A percentile compares a stretch with the other conserved stretches of the same genome.
Evolutionary conservation across 23 red algal genomes (phyloP).

Genomic region (Agarophyton chilense): DNA sequence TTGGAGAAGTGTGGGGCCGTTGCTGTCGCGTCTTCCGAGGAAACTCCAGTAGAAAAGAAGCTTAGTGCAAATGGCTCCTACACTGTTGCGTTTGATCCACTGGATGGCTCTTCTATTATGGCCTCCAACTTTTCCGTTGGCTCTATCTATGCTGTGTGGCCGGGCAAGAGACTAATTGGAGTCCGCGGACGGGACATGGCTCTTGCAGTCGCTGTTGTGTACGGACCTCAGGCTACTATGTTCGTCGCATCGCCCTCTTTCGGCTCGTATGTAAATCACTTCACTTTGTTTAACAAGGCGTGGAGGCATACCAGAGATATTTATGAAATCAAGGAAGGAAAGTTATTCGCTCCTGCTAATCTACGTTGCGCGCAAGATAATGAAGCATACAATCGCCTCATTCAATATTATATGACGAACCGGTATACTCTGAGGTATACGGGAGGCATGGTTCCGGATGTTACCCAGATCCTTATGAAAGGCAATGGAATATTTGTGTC

Average conservation of each 20-base stretch:
- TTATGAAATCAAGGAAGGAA: slow-evolving; percentile 37
- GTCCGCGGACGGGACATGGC: slow-evolving; percentile 63
- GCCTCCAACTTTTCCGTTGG: slow-evolving; percentile 92
- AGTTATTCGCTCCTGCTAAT: slow-evolving; percentile 93
- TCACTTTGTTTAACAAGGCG: background rate
- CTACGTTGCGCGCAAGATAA: slow-evolving; percentile 64
- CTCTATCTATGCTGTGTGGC: slow-evolving; percentile 89
- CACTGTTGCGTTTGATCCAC: slow-evolving; percentile 89
- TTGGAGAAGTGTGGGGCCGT: slow-evolving; percentile 40
- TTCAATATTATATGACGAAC: slow-evolving; percentile 67
- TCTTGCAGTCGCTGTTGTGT: slow-evolving; percentile 51
- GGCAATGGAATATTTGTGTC: slow-evolving; percentile 83
- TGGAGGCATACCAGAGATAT: slow-evolving; percentile 29
- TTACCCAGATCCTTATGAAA: slow-evolving; percentile 80
- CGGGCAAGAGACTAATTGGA: slow-evolving; percentile 33
- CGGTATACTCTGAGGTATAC: slow-evolving; percentile 90
- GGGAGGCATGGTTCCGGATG: slow-evolving; percentile 91
- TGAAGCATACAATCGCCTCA: slow-evolving; percentile 63
- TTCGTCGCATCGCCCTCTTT: slow-evolving; percentile 42
- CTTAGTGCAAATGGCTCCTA: slow-evolving; percentile 9
- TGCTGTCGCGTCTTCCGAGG: slow-evolving; percentile 73
- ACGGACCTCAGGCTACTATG: slow-evolving; percentile 87
- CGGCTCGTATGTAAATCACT: background rate
- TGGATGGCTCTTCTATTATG: slow-evolving; percentile 91
- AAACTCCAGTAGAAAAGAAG: slow-evolving; percentile 36